phyloP scores from a whole-genome alignment of 306 rosid species.

The Quercus berberidifolia region DNA sequence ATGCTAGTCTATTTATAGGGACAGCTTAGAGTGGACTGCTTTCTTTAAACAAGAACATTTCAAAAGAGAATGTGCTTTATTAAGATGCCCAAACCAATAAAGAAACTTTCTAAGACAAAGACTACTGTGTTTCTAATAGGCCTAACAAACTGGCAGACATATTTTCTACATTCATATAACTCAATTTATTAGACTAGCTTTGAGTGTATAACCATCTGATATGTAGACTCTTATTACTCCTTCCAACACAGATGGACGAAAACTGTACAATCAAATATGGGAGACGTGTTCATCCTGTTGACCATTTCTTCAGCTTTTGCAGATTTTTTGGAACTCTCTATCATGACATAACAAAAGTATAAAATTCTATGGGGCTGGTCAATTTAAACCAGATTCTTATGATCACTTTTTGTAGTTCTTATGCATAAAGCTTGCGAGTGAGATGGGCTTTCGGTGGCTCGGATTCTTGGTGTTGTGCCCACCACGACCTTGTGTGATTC shows the following conservation, averaged over 20 bases:
- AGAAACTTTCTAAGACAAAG: slow-evolving; percentile 33
- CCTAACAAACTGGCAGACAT: slow-evolving; percentile 55
- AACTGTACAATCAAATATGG: slow-evolving; percentile 13
- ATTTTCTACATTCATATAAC: slow-evolving; percentile 38
- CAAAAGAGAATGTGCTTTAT: slow-evolving; percentile 50
- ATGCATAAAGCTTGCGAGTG: slow-evolving; percentile 34
- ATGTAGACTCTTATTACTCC: slow-evolving; percentile 7
- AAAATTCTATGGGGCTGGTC: slow-evolving; percentile 34
- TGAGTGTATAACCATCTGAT: slow-evolving; percentile 25
- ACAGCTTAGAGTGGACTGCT: slow-evolving; percentile 26
- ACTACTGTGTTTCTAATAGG: slow-evolving; percentile 30
- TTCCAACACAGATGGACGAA: slow-evolving; percentile 21
- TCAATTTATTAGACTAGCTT: slow-evolving; percentile 21
- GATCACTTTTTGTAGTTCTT: slow-evolving; percentile 55
- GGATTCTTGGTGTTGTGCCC: slow-evolving; percentile 51
- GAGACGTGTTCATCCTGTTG: slow-evolving; percentile 33
- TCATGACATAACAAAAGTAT: slow-evolving; percentile 29
- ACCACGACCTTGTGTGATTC: slow-evolving; percentile 74
- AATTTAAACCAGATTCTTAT: slow-evolving; percentile 58
- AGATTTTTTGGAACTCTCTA: slow-evolving; percentile 34
- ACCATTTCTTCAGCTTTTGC: slow-evolving; percentile 33
- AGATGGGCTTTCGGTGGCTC: slow-evolving; percentile 45
- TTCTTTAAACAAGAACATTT: slow-evolving; percentile 41
- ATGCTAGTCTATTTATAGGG: slow-evolving; percentile 79
- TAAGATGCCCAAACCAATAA: slow-evolving; percentile 57